Conservation (phyloP, 306 rosid genomes). For the Rosa rugosa region DNA sequence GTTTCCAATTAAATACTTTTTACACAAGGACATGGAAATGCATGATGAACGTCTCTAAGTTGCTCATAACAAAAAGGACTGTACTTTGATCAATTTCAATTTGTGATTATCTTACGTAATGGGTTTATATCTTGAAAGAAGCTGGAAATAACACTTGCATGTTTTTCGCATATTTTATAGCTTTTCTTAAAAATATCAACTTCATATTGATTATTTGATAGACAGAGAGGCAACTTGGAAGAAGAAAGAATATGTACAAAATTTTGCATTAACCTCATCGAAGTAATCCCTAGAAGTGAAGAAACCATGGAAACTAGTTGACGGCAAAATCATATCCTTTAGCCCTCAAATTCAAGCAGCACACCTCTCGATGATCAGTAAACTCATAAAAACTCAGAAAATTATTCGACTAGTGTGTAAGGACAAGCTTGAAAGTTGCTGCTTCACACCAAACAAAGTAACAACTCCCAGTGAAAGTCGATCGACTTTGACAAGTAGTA, state of each 20-base stretch:
- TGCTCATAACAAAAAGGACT: no score
- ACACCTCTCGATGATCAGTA: neutral
- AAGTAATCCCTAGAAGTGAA: slow-evolving; percentile 7
- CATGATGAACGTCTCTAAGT: no score
- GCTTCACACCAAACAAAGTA: slow-evolving; percentile 36
- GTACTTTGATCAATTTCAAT: no score
- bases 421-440: slow-evolving; percentile 38
- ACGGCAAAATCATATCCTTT: no score
- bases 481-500: neutral
- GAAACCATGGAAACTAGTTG: neutral
- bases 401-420: slow-evolving; percentile 11
- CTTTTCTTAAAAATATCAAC: neutral
- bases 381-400: neutral
- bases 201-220: neutral
- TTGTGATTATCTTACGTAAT: no score
- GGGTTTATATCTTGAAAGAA: no score
- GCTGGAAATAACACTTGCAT: neutral
- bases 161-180: neutral
- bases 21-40: no score
- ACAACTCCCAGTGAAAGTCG: slow-evolving; percentile 27
- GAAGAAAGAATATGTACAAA: neutral
- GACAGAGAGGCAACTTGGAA: slow-evolving; percentile 7
- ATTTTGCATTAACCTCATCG: neutral
- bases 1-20: no score
- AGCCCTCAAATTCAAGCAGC: slow-evolving; percentile 10